Base-by-base conservation (phyloP, 805 yeast genomes). In the Pichia cephalocereana region DNA sequence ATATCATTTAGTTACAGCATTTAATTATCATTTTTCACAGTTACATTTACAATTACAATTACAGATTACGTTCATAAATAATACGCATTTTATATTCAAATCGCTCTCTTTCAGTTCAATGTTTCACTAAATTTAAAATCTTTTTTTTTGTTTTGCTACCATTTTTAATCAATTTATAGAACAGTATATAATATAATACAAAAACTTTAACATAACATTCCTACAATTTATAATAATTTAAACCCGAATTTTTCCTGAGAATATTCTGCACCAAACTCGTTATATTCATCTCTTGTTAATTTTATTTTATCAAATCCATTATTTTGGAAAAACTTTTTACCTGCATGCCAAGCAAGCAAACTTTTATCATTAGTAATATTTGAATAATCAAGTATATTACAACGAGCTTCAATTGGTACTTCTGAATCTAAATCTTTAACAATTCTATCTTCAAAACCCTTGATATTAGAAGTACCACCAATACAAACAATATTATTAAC, bases 391-490 rank as follows among this genome's bases (percentile, higher is more conserved):
- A 63, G 68, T 2, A 81, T 66, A 38, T 77, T 68, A 8, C 85
- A 82, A 37, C 72, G 74, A 81, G 90, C 83, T 53, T 81, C 85
- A 43, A 78, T 77, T 0, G 91, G 91, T 19, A 84, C 67, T 48
- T 81, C 88, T 52, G 79, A 72, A 52, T 79, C 78, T 51, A 86
- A 66, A 52, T 84, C 93, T 27, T 69, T 64, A 0, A 71, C 59
- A 14, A 93, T 62, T 46, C 99, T 68, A 10, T 74, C 68, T 40
- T 73, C 70, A 52, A 86, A 82, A 39, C 89, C 87, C 0, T 82
- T 78, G 12, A 93, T 58, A 44, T 81, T 77, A 45, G 86, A 74
- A 17, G 82, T 82, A 0, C 99, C 99, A 0, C 99, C 99, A 1
- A 81, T 77, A 11, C 89, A 69, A 18, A 80, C 79, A 14, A 93